A percentile compares a stretch with the other conserved stretches of the same genome.
These are phyloP conservation scores for Ophiocordyceps camponoti-saundersi DNA, from an alignment of 2,329 filamentous ascomycete species.

Conservation along the genomic window DNA sequence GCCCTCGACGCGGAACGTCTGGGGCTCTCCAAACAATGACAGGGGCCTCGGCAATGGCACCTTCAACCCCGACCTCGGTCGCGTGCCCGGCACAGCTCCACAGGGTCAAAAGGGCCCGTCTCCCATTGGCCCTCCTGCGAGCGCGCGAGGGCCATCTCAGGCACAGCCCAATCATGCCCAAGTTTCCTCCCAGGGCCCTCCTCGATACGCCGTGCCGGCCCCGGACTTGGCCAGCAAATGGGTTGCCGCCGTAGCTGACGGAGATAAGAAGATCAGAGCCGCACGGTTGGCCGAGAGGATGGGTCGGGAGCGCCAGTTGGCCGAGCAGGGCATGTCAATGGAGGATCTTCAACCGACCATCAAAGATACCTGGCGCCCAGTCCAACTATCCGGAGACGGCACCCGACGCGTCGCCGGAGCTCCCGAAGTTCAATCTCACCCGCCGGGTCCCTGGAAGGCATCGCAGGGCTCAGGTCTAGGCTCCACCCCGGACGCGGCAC, in stretches of 20 bases:
- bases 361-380: slow-evolving; percentile 36
- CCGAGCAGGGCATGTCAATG: slow-evolving; percentile 24
- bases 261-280: slow-evolving; percentile 26
- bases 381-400: slow-evolving; percentile 19
- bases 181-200: slow-evolving; percentile 11
- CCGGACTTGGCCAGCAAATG: slow-evolving; percentile 22
- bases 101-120: slow-evolving; percentile 23
- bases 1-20: slow-evolving; percentile 42
- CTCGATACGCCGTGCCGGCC: slow-evolving; percentile 10
- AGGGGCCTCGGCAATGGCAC: slow-evolving; percentile 63
- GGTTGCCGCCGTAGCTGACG: slow-evolving; percentile 24
- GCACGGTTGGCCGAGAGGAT: slow-evolving; percentile 20
- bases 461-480: slow-evolving; percentile 8
- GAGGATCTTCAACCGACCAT: slow-evolving; percentile 29
- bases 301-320: slow-evolving; percentile 25
- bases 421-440: slow-evolving; percentile 12
- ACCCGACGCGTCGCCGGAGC: slow-evolving; percentile 11
- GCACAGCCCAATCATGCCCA: slow-evolving; percentile 8
- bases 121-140: slow-evolving; percentile 23
- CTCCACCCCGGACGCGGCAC: slow-evolving; percentile 8
- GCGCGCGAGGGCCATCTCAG: slow-evolving; percentile 9
- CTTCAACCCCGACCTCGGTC: slow-evolving; percentile 46
- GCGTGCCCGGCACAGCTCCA: slow-evolving; percentile 23
- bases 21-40: slow-evolving; percentile 57
- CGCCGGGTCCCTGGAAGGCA: slow-evolving; percentile 13